Evolutionary conservation across 352 stramenopile species (phyloP).

Genomic region (Elongisporangium undulatum): DNA sequence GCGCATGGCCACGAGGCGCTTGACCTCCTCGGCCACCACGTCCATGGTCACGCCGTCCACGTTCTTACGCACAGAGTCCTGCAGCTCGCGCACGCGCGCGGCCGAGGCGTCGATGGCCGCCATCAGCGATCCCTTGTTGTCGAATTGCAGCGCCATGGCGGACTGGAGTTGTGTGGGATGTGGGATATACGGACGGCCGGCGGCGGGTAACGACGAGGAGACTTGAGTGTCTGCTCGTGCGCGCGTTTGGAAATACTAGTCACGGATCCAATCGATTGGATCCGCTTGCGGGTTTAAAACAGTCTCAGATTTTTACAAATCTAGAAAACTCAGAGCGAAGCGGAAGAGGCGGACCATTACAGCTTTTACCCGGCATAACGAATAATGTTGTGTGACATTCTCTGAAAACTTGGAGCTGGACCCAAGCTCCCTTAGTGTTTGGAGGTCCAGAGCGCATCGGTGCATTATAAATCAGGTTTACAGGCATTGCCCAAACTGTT

Average conservation of each 20-base stretch:
- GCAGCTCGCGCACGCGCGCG: conserved; percentile 42
- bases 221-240: background rate
- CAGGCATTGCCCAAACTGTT: background rate
- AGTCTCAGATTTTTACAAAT: background rate
- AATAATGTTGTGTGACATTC: background rate
- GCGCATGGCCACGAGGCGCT: conserved; percentile 50
- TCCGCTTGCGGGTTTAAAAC: background rate
- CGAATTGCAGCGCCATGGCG: conserved; percentile 34
- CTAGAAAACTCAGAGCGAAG: background rate
- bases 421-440: background rate
- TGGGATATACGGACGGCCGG: background rate
- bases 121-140: conserved; percentile 35
- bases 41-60: conserved; percentile 37
- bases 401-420: background rate
- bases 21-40: conserved; percentile 49
- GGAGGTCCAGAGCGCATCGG: background rate
- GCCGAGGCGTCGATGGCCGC: conserved; percentile 52
- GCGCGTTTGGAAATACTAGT: background rate
- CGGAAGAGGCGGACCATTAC: background rate
- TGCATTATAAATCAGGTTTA: background rate
- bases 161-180: background rate
- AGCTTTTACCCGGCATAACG: background rate
- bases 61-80: conserved; percentile 46
- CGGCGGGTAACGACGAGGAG: background rate
- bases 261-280: background rate